Conservation (phyloP, 2,329 filamentous ascomycete genomes). For the Sporothrix globosa region DNA sequence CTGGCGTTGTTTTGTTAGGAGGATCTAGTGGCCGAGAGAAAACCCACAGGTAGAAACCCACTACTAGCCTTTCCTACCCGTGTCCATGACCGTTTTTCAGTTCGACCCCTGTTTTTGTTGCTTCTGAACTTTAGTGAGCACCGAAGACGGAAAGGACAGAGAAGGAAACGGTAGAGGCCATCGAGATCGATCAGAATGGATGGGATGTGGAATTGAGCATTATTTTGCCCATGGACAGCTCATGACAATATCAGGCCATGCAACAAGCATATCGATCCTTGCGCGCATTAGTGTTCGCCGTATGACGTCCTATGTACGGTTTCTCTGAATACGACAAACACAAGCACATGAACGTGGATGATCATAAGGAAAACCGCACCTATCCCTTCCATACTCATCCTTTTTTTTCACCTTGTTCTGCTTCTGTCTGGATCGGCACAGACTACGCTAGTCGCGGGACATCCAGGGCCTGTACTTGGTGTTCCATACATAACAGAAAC, state of each 20-base stretch:
- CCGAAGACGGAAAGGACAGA: not conserved
- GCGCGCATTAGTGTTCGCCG: no score
- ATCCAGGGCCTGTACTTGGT: not conserved
- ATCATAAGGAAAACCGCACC: no score
- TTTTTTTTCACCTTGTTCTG: no score
- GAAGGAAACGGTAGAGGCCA: not conserved
- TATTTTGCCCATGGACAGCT: not conserved
- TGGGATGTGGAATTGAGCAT: not conserved
- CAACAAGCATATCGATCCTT: not conserved
- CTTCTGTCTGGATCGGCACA: no score
- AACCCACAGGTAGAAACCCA: slow-evolving; percentile 2
- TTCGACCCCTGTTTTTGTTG: not conserved
- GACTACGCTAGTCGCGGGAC: no score
- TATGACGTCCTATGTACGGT: not conserved
- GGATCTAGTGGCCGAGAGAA: not conserved
- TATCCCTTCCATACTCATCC: no score
- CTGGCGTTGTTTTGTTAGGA: not conserved
- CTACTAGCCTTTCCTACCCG: not conserved
- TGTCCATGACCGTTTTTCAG: slow-evolving; percentile 23
- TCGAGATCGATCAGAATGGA: slow-evolving; percentile 2
- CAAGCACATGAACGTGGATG: not conserved
- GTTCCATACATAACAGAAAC: not conserved
- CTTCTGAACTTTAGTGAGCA: not conserved
- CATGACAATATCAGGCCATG: not conserved
- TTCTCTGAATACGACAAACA: not conserved